These are phyloP conservation scores for Brassica juncea DNA, from an alignment of 345 rosid genomes.

Conservation along the genomic window DNA sequence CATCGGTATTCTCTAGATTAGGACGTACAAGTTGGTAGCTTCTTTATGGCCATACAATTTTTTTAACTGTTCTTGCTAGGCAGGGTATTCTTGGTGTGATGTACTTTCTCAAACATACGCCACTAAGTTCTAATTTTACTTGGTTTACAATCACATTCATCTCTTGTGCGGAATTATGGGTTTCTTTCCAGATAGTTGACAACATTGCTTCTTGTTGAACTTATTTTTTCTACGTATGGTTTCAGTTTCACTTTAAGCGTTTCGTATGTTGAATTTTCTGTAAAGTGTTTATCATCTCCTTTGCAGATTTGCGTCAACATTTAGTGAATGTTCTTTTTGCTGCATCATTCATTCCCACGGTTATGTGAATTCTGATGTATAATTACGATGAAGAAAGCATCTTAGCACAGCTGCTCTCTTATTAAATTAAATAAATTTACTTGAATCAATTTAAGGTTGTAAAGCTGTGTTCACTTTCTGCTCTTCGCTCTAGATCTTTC, in stretches of 20 bases:
- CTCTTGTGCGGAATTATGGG: not conserved
- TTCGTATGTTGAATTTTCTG: not conserved
- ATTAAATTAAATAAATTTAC: not conserved
- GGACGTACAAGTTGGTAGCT: conserved; percentile 7
- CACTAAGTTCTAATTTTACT: not conserved
- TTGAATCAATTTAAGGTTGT: conserved; percentile 3
- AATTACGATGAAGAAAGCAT: not conserved
- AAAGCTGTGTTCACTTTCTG: conserved; percentile 1
- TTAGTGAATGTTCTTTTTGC: conserved; percentile 18
- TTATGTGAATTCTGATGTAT: conserved; percentile 2
- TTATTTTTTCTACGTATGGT: not conserved
- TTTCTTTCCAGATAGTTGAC: conserved; percentile 11
- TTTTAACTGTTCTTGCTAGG: not conserved
- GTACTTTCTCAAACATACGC: not conserved
- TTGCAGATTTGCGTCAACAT: not conserved
- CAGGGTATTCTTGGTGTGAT: not conserved
- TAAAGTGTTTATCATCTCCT: not conserved
- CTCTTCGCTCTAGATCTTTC: not conserved
- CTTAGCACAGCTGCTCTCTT: conserved; percentile 12
- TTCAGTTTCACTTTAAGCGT: not conserved
- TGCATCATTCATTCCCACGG: conserved; percentile 10
- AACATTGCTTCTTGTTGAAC: not conserved
- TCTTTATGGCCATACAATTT: not conserved
- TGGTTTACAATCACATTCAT: conserved; percentile 9
- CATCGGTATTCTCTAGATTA: not conserved